A percentile compares a stretch with the other conserved stretches of the same genome.
phyloP scores from a whole-genome alignment of 148 eudicot species.

The Vaccinium vitisidaea region DNA sequence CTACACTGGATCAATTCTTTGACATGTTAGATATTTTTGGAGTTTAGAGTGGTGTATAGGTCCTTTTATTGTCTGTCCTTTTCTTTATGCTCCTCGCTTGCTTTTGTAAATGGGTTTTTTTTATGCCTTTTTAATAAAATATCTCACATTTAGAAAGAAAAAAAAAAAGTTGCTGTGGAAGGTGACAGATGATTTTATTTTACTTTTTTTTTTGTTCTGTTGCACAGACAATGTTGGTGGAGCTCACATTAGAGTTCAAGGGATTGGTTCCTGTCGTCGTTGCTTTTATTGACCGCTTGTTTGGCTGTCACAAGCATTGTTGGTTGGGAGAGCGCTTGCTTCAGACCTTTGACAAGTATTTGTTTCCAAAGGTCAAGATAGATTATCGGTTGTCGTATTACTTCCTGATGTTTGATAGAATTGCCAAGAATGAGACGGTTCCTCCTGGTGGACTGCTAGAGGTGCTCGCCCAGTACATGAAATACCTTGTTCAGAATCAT shows the following conservation, averaged over 20 bases:
- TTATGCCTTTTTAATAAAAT: too few relatives aligned
- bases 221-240: constrained; percentile 70
- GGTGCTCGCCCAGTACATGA: constrained; percentile 57
- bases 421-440: constrained; percentile 65
- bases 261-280: constrained; percentile 79
- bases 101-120: too few relatives aligned
- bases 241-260: constrained; percentile 53
- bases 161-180: not conserved
- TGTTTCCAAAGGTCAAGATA: constrained; percentile 68
- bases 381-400: constrained; percentile 60
- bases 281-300: constrained; percentile 65
- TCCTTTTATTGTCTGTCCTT: too few relatives aligned
- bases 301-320: constrained; percentile 66
- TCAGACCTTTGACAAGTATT: constrained; percentile 63
- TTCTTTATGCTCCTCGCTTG: too few relatives aligned
- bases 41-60: too few relatives aligned
- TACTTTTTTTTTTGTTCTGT: constrained; percentile 10
- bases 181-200: not conserved
- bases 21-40: too few relatives aligned
- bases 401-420: constrained; percentile 73
- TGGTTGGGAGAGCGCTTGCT: constrained; percentile 86
- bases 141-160: too few relatives aligned
- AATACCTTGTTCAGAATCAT: constrained; percentile 68
- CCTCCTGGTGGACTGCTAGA: constrained; percentile 73
- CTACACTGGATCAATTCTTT: too few relatives aligned